Conservation (phyloP, 164 flowering plant genomes). For the Vitis rupestris region DNA sequence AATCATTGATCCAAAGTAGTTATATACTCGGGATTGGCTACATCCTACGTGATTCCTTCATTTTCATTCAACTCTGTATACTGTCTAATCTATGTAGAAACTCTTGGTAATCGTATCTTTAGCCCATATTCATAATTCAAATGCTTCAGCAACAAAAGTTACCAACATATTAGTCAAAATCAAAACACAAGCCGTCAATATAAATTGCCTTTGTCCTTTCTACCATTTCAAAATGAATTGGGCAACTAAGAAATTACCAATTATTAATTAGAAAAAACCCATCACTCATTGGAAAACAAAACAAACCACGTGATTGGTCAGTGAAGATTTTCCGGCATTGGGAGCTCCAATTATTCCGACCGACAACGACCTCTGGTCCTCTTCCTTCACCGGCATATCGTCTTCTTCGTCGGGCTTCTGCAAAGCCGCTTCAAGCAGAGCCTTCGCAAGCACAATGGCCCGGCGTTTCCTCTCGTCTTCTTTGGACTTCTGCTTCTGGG, state of each 20-base stretch:
- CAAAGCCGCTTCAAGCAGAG: constrained; percentile 63
- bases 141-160: too few species aligned
- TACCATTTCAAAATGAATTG: background rate
- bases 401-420: constrained; percentile 47
- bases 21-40: too few species aligned
- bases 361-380: constrained; percentile 81
- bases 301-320: constrained; percentile 86
- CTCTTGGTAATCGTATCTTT: too few species aligned
- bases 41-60: too few species aligned
- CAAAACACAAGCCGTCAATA: too few species aligned
- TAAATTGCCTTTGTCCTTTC: too few species aligned
- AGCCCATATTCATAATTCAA: too few species aligned
- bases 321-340: constrained; percentile 91
- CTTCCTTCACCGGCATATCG: constrained; percentile 60
- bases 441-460: constrained; percentile 48
- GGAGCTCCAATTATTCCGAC: constrained; percentile 98
- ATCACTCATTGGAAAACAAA: background rate
- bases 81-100: too few species aligned
- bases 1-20: too few species aligned
- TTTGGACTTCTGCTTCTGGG: constrained; percentile 27
- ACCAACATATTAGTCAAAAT: too few species aligned
- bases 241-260: background rate
- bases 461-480: constrained; percentile 37
- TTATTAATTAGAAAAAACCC: background rate
- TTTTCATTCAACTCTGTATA: too few species aligned